Base-by-base conservation (phyloP, 169 alveolate genomes). In the Plasmodium fragile region DNA sequence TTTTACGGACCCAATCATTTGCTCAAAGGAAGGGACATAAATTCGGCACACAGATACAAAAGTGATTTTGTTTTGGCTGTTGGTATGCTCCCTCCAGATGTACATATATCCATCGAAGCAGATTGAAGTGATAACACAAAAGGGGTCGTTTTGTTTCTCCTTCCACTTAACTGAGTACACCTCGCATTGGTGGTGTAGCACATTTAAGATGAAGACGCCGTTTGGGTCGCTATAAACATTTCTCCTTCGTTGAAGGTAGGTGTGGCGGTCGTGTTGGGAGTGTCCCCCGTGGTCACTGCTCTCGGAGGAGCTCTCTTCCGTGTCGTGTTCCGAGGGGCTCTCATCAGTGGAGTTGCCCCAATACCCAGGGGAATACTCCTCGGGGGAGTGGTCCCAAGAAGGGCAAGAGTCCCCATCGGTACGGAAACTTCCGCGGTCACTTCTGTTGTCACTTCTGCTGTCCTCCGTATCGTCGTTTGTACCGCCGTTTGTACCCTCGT, bases 131-230 rank as follows among this genome's bases (percentile, higher is more conserved):
- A 81, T 34, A 5, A 91, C 73, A 2, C 85, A 79, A 55, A 81
- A 69, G 36, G 36, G 36, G 71, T 91, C 94, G 53, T 72, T 25
- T 22, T 49, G 43, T 11, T 59, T 75, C 32, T 91, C 84, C 41
- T 91, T 91, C 94, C 94, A 91, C 22, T 91, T 79, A 1, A 91
- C 92, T 10, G 94, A 80, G 53, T 81, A 91, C 2, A 91, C 94
- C 25, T 53, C 73, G 28, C 71, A 49, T 55, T 91, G 82, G 59
- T 91, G 94, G 55, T 91, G 94, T 18, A 91, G 49, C 22, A 91
- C 65, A 34, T 43, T 91, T 32, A 91, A 18, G 36, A 91, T 30
- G 77, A 91, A 91, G 59, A 91, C 55, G 43, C 77, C 75, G 18
- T 32, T 69, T 36, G 43, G 81, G 25, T 91, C 94, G 11, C 79